These are phyloP conservation scores for Prunus salicina DNA, from an alignment of 306 rosid species.

Conservation along the genomic window DNA sequence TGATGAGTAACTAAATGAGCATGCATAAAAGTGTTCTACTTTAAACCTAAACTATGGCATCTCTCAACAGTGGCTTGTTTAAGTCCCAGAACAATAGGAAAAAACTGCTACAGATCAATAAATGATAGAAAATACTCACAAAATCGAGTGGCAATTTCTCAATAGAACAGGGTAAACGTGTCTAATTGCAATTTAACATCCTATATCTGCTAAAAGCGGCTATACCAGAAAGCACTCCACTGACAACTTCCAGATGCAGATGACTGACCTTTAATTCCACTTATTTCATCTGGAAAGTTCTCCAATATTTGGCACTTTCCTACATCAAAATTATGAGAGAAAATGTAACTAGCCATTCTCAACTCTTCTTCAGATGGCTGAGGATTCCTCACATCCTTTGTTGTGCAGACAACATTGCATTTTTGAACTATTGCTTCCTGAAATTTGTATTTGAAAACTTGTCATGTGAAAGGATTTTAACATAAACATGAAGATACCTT, in stretches of 20 bases:
- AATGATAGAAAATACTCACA: not conserved
- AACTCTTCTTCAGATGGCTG: constrained; percentile 44
- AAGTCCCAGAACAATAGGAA: not conserved
- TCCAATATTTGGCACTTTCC: constrained; percentile 17
- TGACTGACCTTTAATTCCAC: constrained; percentile 47
- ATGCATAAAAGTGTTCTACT: not conserved
- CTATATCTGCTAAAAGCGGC: not conserved
- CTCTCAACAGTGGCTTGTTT: not conserved
- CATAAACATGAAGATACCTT: not conserved
- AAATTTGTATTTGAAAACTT: constrained; percentile 3
- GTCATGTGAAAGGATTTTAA: not conserved
- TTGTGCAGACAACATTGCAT: constrained; percentile 60
- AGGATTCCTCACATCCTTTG: constrained; percentile 56
- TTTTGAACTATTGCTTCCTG: constrained; percentile 58
- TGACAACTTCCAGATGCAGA: not conserved
- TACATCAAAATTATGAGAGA: constrained; percentile 47
- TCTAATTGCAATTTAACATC: not conserved
- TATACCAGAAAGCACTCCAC: not conserved
- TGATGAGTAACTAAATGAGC: not conserved
- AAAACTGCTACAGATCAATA: not conserved
- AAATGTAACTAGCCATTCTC: constrained; percentile 43
- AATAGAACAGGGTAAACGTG: not conserved
- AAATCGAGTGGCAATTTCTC: not conserved
- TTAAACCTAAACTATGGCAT: not conserved
- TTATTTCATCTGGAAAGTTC: constrained; percentile 41